A percentile compares a stretch with the other conserved stretches of the same genome.
Evolutionary conservation across 495 filamentous ascomycete genomes (phyloP).

Genomic region (Sporormia fimetaria): DNA sequence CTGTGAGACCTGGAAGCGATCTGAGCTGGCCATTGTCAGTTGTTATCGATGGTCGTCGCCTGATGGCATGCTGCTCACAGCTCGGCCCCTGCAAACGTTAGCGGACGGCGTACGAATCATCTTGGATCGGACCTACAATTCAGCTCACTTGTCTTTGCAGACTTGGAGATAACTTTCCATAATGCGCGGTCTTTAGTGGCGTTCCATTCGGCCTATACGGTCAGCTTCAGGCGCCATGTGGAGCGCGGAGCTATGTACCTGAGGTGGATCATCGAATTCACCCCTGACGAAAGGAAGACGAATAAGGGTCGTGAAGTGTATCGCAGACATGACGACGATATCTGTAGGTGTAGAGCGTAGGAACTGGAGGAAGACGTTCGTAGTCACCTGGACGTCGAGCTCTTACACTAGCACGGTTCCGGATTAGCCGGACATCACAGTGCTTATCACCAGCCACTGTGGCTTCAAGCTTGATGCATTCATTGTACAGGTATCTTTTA

Average conservation of each 20-base stretch:
- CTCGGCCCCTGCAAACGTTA: constrained; percentile 58
- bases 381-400: too few species aligned
- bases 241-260: constrained; percentile 41
- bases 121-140: constrained; percentile 50
- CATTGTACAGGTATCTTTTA: too few species aligned
- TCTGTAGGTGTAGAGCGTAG: background rate
- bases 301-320: constrained; percentile 65
- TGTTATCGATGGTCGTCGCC: too few species aligned
- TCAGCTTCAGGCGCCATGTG: constrained; percentile 11
- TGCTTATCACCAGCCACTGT: too few species aligned
- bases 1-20: constrained; percentile 60
- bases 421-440: too few species aligned
- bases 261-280: constrained; percentile 81
- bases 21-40: constrained; percentile 37
- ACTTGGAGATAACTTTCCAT: constrained; percentile 79
- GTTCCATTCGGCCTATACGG: constrained; percentile 54
- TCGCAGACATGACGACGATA: constrained; percentile 11
- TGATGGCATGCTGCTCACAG: constrained; percentile 57
- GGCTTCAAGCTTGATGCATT: too few species aligned
- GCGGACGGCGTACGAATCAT: constrained; percentile 5
- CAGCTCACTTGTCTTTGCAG: constrained; percentile 60
- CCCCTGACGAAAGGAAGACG: constrained; percentile 78
- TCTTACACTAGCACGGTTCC: too few species aligned
- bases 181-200: constrained; percentile 70
- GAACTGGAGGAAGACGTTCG: too few species aligned